Evolutionary conservation across 2,329 filamentous ascomycete genomes (phyloP), one percentile per base, ranked within the genome.

Genomic region (Colletotrichum sp.): DNA sequence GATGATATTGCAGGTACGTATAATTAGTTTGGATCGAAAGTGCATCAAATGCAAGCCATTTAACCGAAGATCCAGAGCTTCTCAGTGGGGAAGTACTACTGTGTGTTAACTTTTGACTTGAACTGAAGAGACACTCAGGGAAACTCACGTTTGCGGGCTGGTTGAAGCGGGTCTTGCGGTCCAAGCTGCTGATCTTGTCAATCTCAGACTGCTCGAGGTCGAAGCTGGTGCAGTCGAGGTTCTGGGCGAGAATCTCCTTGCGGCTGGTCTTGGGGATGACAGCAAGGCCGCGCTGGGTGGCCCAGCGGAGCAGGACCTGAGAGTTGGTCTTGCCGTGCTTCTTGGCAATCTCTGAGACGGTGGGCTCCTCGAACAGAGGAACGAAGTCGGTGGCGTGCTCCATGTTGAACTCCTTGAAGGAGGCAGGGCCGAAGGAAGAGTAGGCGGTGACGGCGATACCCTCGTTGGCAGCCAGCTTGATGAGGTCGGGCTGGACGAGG

Each of bases 221-320:
- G 81, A 94, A 96, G 75, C 84, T 85, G 76, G 86, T 90, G 76
- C 91, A 90, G 77, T 92, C 89, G 76, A 96, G 84, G 85, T 95
- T 95, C 86, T 93, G 87, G 72, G 85, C 82, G 82, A 95, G 88
- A 77, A 86, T 77, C 27, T 81, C 86, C 75, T 76, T 80, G 77
- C 83, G 88, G 84, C 83, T 93, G 76, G 90, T 93, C 90, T 96
- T 96, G 78, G 94, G 94, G 79, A 97, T 97, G 78, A 97, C 93
- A 62, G 94, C 93, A 70, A 97, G 87, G 36, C 91, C 92, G 65
- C 93, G 90, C 88, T 97, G 95, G 18, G 95, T 97, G 27, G 95
- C 91, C 95, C 95, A 98, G 79, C 95, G 90, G 77, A 98, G 88
- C 75, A 98, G 89, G 33, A 98, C 89, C 89, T 98, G 95, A 18